Base-by-base conservation (phyloP, 495 filamentous ascomycete species). In the Lasiosphaeria hispida region DNA sequence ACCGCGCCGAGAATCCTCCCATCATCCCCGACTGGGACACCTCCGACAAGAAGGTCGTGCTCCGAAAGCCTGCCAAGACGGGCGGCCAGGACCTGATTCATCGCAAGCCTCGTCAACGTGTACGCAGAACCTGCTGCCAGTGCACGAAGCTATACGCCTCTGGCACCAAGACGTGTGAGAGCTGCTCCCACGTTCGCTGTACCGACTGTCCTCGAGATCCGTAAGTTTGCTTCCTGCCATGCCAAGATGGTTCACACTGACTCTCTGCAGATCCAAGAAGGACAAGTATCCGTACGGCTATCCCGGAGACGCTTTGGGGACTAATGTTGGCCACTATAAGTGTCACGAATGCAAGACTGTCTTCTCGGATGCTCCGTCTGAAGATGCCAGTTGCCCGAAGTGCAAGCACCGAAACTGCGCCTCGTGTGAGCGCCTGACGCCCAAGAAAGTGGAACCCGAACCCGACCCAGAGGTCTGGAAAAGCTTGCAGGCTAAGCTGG, bases 171-270 rank as follows among this genome's bases (percentile, higher is more conserved):
- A 76, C 77, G 11, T 96, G 92, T 68, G 72, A 75, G 2, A 77
- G 74, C 41, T 96, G 92, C 68, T 73, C 77, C 14, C 92, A 97
- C 75, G 66, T 78, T 41, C 87, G 91, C 35, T 96, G 93, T 79
- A 88, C 84, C 45, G 85, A 83, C 53, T 96, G 92, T 69, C 91
- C 89, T 35, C 69, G 91, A 40, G 86, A 90, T 57, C 90, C 91
- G 87, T 91, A 84, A 71, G 88, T 85, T 51, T 41, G 13, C 14
- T 30, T 30, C 47, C 36, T 37, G 58, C 58, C 63, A 59, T 56
- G 34, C 17, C 30, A n/a, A 43, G 23, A 0, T 30, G 11, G 1
- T 9, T 11, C 30, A 59, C 34, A 41, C 69, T 76, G 64, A 77
- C 64, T 45, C 15, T 52, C 4, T 36, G 38, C 67, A 90, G 86